Base-by-base conservation (phyloP, 306 rosid species). In the Gillenia trifoliata region DNA sequence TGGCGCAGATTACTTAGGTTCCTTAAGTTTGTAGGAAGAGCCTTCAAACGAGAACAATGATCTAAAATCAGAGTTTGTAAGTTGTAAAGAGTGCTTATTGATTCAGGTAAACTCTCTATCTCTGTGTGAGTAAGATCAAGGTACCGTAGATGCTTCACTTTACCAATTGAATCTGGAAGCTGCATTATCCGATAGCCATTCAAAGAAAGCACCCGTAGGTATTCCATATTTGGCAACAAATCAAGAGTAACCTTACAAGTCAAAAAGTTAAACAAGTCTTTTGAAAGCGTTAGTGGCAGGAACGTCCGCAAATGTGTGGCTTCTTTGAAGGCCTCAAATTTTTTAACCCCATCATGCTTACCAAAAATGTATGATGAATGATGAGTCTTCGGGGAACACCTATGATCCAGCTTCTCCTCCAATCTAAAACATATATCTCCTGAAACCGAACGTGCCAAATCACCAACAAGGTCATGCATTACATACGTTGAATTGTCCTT, bases 381-480 rank as follows among this genome's bases (percentile, higher is more conserved):
- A 1, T 79, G 84, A 17, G 47, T 38, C 28, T 10, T 66, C 13
- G 26, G 2, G 52, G 19, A 47, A 17, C 62, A 11, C 36, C 1
- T 7, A 0, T 30, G 20, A 50, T 50, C 56, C 7, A 16, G 8
- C 8, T 16, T 12, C 20, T 0, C 45, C 6, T 31, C 71, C 3
- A 64, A 0, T 1, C 43, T 15, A 1, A 65, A 38, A 8, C 73
- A 77, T 29, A 54, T 64, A 22, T 54, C 25, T 9, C 74, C 30
- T 1, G 13, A 22, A 23, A 68, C 70, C 36, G 0, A 63, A n/a
- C 15, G 67, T 15, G 85, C 88, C 29, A 84, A 67, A 29, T 84
- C 88, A 62, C 72, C 54, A 3, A 81, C 17, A 20, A 84, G 83
- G 4, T 81, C 88, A 75, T 84, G 85, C 85, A 84, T 81, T 30